Conservation (phyloP, 2,329 filamentous ascomycete species). For the Rosellinia necatrix region DNA sequence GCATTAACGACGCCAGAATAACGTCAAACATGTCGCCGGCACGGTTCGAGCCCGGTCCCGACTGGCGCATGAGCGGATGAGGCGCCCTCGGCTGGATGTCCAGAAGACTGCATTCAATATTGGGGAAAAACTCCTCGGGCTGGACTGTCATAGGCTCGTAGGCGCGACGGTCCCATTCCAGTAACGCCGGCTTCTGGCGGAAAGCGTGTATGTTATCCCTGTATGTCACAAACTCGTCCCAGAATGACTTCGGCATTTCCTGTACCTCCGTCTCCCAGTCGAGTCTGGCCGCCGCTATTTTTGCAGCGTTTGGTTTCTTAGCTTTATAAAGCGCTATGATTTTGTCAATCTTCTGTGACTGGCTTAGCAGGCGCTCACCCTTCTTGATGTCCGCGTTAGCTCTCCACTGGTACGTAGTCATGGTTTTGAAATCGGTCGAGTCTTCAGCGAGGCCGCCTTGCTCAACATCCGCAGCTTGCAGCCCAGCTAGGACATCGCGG, state of each 20-base stretch:
- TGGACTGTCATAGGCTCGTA: slow-evolving; percentile 70
- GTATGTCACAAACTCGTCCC: slow-evolving; percentile 45
- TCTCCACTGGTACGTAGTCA: slow-evolving; percentile 30
- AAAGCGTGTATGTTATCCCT: slow-evolving; percentile 61
- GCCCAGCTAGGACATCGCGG: slow-evolving; percentile 46
- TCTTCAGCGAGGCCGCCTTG: slow-evolving; percentile 31
- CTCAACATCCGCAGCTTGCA: slow-evolving; percentile 34
- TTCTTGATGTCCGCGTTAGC: slow-evolving; percentile 27
- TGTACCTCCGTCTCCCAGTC: slow-evolving; percentile 45
- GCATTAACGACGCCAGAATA: slow-evolving; percentile 51
- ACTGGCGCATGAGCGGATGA: slow-evolving; percentile 53
- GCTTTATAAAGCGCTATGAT: slow-evolving; percentile 24
- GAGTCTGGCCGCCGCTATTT: slow-evolving; percentile 39
- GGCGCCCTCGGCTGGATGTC: slow-evolving; percentile 68
- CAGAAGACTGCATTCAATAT: slow-evolving; percentile 60
- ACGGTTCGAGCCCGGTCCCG: slow-evolving; percentile 46
- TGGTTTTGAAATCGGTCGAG: slow-evolving; percentile 26
- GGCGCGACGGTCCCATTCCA: slow-evolving; percentile 71
- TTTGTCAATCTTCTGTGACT: neutral
- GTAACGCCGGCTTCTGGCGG: slow-evolving; percentile 52
- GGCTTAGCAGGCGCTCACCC: neutral
- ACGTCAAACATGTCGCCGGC: slow-evolving; percentile 58
- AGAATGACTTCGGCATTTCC: slow-evolving; percentile 10
- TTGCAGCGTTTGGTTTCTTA: slow-evolving; percentile 20
- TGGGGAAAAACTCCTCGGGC: slow-evolving; percentile 69